phyloP scores from a whole-genome alignment of 1,284 basidiomycete species.

The Lentinus polychrous region DNA sequence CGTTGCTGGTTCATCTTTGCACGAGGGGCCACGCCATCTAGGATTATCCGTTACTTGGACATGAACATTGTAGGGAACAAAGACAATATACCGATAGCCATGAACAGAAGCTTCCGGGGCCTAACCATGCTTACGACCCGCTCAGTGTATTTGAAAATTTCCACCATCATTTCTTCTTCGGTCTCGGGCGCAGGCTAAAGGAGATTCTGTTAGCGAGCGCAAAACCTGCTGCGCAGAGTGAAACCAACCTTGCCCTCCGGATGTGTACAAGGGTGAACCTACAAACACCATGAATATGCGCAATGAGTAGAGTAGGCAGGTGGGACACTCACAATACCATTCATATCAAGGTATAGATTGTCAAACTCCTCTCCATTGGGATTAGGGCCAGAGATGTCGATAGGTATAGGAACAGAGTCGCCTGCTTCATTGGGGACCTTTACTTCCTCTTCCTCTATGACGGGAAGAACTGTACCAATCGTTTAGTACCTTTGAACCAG shows the following conservation, averaged over 20 bases:
- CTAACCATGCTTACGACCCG: conserved; percentile 96
- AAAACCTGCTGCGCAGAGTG: not conserved
- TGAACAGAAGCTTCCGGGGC: conserved; percentile 92
- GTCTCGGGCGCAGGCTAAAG: conserved; percentile 86
- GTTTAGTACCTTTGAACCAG: no score
- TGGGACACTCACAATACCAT: conserved; percentile 62
- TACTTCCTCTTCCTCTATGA: conserved; percentile 77
- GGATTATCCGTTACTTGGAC: no score
- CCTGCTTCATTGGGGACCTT: conserved; percentile 67
- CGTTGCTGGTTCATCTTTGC: conserved; percentile 99
- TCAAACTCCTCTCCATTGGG: conserved; percentile 98
- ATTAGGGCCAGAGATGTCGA: conserved; percentile 82
- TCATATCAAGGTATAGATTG: conserved; percentile 94
- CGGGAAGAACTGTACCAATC: conserved; percentile 64
- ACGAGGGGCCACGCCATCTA: conserved; percentile 95
- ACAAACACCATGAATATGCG: conserved; percentile 4
- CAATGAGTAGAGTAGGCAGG: conserved; percentile 1
- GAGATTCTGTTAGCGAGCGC: not conserved
- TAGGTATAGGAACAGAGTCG: conserved; percentile 63
- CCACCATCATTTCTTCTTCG: conserved; percentile 99
- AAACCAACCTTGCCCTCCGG: conserved; percentile 82
- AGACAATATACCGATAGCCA: conserved; percentile 81
- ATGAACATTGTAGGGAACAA: not conserved
- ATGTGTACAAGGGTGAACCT: conserved; percentile 98
- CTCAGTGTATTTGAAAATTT: conserved; percentile 96